Base-by-base conservation (phyloP, 352 stramenopile species). In the Pythium apleroticum region DNA sequence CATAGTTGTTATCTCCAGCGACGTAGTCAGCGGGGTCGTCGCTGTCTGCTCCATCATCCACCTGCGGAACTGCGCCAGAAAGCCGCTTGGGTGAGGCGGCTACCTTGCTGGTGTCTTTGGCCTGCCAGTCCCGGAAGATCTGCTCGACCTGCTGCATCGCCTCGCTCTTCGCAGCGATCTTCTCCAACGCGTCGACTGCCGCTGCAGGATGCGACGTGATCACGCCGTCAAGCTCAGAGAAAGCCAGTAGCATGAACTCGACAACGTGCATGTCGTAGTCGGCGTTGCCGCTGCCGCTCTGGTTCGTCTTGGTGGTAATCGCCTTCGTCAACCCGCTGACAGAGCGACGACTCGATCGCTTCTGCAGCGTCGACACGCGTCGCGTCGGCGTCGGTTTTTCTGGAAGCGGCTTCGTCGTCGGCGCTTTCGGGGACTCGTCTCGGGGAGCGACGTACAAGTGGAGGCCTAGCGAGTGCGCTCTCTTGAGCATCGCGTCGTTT, bases 41-140 rank as follows among this genome's bases (percentile, higher is more conserved):
- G 11, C 60, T 61, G 15, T 63, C 58, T 0, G 41, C 31, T 1
- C 33, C 28, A 17, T 7, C 56, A 50, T 57, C 49, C 14, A 24
- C 56, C 12, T 12, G 33, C n/a, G 17, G 58, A 15, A 22, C 11
- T 2, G 50, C 43, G 35, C 35, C 43, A 15, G 25, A 39, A 12
- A 33, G 52, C 22, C 25, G 33, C 37, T 68, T 65, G 14, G 56
- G 37, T 31, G 37, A 57, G 2, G 17, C 55, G 39, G 33, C 27
- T 6, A n/a, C 19, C 30, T 66, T 71, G 20, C 14, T 50, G 6
- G 12, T 52, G 52, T 65, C 69, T 48, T 73, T 71, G n/a, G 58
- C 57, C 33, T 78, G 74, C 74, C 74, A 78, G 45, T 63, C 65
- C n/a, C 46, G 62, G 24, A 81, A 76, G 28, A 78, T 46, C 58